Evolutionary conservation across 495 filamentous ascomycete genomes (phyloP).

Genomic region (Pyrenula aspistea): DNA sequence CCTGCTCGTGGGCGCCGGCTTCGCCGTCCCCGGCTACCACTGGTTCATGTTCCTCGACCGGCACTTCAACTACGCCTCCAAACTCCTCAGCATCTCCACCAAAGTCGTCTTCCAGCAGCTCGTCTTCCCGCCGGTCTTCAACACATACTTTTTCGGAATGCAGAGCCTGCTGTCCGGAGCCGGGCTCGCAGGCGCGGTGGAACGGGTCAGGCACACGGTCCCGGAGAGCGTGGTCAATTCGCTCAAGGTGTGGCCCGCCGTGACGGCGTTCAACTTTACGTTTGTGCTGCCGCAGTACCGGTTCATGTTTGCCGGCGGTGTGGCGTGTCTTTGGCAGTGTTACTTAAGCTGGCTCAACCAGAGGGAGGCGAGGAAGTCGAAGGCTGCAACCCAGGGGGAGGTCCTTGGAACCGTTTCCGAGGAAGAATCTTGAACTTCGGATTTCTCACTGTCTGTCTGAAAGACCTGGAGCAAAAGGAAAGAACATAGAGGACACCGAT

Average conservation of each 20-base stretch:
- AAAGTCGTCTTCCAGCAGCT: conserved; percentile 77
- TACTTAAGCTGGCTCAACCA: conserved; percentile 78
- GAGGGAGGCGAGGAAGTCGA: conserved; percentile 48
- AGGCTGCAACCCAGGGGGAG: conserved; percentile 9
- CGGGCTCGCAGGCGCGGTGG: conserved; percentile 44
- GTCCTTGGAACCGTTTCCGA: neutral
- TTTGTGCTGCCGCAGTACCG: conserved; percentile 69
- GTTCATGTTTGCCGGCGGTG: conserved; percentile 60
- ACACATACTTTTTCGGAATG: conserved; percentile 83
- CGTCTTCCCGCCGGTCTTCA: conserved; percentile 78
- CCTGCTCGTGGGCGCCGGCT: neutral
- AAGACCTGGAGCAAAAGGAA: no score
- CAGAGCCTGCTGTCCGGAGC: conserved; percentile 55
- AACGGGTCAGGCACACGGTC: conserved; percentile 63
- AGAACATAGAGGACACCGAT: no score
- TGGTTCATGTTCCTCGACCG: conserved; percentile 75
- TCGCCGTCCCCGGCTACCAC: neutral
- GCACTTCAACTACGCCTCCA: conserved; percentile 70
- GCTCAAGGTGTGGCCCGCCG: conserved; percentile 81
- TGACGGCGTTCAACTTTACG: conserved; percentile 79
- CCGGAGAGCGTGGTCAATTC: conserved; percentile 66
- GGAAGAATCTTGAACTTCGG: no score
- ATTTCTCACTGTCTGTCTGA: no score
- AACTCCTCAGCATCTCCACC: conserved; percentile 51
- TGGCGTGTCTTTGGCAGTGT: conserved; percentile 85